Evolutionary conservation across 1,284 basidiomycete genomes (phyloP).

Genomic region (Cutaneotrichosporon spelunceum): DNA sequence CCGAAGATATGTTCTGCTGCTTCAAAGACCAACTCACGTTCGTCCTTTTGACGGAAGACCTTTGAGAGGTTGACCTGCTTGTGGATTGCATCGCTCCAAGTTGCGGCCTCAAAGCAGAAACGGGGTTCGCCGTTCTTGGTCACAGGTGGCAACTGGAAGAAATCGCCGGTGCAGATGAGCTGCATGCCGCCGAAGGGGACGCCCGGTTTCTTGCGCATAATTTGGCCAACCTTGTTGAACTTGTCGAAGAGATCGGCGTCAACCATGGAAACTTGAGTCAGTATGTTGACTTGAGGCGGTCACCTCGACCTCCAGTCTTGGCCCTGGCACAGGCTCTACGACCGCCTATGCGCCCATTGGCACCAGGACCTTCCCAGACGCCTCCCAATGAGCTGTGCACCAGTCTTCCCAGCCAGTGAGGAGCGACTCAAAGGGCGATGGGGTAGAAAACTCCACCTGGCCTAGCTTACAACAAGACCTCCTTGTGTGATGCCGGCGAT

Average conservation of each 20-base stretch:
- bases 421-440: too few relatives aligned
- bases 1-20: neutral
- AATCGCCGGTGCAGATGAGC: conserved; percentile 89
- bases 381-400: too few relatives aligned
- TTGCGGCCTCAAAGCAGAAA: conserved; percentile 86
- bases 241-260: conserved; percentile 70
- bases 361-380: too few relatives aligned
- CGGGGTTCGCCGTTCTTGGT: conserved; percentile 55
- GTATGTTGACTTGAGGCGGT: too few relatives aligned
- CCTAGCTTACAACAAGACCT: too few relatives aligned
- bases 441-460: too few relatives aligned
- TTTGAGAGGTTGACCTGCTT: conserved; percentile 81
- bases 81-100: conserved; percentile 73
- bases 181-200: conserved; percentile 94
- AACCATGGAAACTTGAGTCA: conserved; percentile 83
- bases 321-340: too few relatives aligned
- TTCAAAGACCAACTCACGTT: conserved; percentile 41
- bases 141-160: conserved; percentile 95
- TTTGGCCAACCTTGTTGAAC: conserved; percentile 48
- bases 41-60: conserved; percentile 71
- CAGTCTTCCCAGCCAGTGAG: too few relatives aligned
- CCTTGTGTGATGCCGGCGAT: too few relatives aligned
- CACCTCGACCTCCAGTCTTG: too few relatives aligned
- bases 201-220: conserved; percentile 57
- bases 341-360: too few relatives aligned